Evolutionary conservation across 768 basidiomycete species (phyloP).

Genomic region (Pulveroboletus frians): DNA sequence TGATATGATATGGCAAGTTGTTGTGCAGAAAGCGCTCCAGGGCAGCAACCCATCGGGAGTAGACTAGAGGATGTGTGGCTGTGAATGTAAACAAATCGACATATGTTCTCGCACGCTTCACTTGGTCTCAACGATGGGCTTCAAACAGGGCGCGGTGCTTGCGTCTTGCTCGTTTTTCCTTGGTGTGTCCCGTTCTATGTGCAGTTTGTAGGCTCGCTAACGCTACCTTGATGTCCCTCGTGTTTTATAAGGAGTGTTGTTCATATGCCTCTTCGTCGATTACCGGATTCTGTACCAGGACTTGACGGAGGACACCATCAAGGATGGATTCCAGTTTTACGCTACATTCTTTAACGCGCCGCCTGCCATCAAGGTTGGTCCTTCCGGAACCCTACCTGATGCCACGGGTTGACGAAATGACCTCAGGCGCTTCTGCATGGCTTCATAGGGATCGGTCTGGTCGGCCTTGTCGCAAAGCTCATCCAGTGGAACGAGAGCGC

Average conservation of each 20-base stretch:
- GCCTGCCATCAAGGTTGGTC: constrained; percentile 81
- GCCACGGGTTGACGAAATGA: background rate
- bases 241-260: constrained; percentile 55
- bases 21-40: constrained; percentile 61
- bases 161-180: constrained; percentile 87
- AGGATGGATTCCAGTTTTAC: constrained; percentile 87
- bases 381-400: background rate
- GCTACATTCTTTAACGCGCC: constrained; percentile 90
- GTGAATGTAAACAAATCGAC: constrained; percentile 17
- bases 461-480: constrained; percentile 74
- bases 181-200: constrained; percentile 44
- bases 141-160: constrained; percentile 84
- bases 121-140: constrained; percentile 56
- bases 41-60: constrained; percentile 4
- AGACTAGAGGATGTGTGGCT: constrained; percentile 11
- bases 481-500: constrained; percentile 89
- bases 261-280: constrained; percentile 86
- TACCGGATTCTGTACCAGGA: constrained; percentile 73
- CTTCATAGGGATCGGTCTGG: constrained; percentile 71
- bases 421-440: constrained; percentile 79
- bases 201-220: constrained; percentile 13
- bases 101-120: background rate
- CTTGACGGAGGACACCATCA: constrained; percentile 56
- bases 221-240: background rate
- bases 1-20: constrained; percentile 87